Percentiles rank a stretch among this genome's conserved stretches.
phyloP scores from a whole-genome alignment of 768 basidiomycete species.

The Termitomyces sp. region DNA sequence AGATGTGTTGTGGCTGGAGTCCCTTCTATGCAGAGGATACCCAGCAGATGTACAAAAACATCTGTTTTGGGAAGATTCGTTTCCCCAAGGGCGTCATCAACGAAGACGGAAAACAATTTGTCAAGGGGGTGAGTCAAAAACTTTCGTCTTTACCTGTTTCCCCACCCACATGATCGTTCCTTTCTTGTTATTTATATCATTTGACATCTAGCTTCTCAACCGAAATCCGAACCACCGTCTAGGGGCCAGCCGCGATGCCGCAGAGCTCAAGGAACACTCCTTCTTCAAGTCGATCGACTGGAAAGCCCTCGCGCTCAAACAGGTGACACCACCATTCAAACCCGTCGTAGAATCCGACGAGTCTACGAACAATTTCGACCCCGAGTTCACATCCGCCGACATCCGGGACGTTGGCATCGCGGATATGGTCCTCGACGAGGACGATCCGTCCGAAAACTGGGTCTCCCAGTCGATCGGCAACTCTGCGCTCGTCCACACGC shows the following conservation, averaged over 20 bases:
- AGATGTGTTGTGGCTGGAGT: slow-evolving; percentile 99
- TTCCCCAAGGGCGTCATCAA: slow-evolving; percentile 96
- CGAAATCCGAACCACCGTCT: slow-evolving; percentile 97
- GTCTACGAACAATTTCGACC: slow-evolving; percentile 96
- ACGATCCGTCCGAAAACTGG: slow-evolving; percentile 72
- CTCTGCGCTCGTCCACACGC: slow-evolving; percentile 44
- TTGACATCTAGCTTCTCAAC: slow-evolving; percentile 72
- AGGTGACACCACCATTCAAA: slow-evolving; percentile 96
- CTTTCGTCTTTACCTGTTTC: too few relatives aligned
- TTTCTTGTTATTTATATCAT: slow-evolving; percentile 2
- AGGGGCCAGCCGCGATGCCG: slow-evolving; percentile 86
- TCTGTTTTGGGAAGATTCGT: slow-evolving; percentile 97
- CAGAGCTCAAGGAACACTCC: slow-evolving; percentile 90
- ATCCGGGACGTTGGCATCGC: slow-evolving; percentile 64
- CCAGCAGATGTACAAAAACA: slow-evolving; percentile 99
- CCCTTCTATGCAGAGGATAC: slow-evolving; percentile 99
- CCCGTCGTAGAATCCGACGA: slow-evolving; percentile 98
- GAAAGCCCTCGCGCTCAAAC: slow-evolving; percentile 78
- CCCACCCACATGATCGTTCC: background rate
- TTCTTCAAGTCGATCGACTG: slow-evolving; percentile 95
- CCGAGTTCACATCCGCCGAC: slow-evolving; percentile 94
- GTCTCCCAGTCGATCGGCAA: slow-evolving; percentile 41
- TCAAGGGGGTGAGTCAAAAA: slow-evolving; percentile 78
- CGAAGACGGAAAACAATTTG: slow-evolving; percentile 98
- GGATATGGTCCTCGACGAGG: slow-evolving; percentile 47